These are phyloP conservation scores for Pseudocercospora musae DNA, from an alignment of 2,329 filamentous ascomycete genomes.

Conservation along the genomic window DNA sequence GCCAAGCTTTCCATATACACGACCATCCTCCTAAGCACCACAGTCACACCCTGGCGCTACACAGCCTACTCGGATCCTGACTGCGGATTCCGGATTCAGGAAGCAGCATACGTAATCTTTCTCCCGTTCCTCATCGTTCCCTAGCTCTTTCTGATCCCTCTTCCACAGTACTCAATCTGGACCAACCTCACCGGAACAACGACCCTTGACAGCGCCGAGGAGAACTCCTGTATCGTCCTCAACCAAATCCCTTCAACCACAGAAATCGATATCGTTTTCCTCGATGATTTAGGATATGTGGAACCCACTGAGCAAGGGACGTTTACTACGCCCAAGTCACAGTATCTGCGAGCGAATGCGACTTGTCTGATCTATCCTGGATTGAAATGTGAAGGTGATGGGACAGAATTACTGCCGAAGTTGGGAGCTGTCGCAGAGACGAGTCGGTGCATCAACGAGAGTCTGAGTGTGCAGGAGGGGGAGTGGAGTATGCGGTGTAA, in stretches of 20 bases:
- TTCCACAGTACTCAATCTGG: background rate
- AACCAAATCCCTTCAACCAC: background rate
- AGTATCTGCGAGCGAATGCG: background rate
- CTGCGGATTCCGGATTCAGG: background rate
- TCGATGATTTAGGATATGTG: background rate
- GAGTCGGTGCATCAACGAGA: background rate
- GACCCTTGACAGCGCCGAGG: background rate
- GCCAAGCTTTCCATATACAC: too few species aligned
- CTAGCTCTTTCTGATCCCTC: background rate
- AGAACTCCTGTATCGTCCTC: background rate
- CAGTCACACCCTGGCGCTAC: background rate
- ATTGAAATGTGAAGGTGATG: background rate
- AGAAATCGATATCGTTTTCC: background rate
- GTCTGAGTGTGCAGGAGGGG: background rate
- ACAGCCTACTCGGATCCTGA: background rate
- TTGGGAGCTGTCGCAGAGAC: background rate
- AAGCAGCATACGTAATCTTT: background rate
- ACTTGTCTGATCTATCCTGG: background rate
- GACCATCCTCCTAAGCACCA: background rate
- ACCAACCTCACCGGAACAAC: background rate
- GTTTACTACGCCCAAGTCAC: background rate
- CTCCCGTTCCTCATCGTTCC: background rate
- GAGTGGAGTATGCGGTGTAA: background rate
- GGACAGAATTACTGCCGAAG: background rate
- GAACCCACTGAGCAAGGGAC: background rate